phyloP scores from a whole-genome alignment of 805 yeast genomes.

The Wickerhamiella alocasiicola region DNA sequence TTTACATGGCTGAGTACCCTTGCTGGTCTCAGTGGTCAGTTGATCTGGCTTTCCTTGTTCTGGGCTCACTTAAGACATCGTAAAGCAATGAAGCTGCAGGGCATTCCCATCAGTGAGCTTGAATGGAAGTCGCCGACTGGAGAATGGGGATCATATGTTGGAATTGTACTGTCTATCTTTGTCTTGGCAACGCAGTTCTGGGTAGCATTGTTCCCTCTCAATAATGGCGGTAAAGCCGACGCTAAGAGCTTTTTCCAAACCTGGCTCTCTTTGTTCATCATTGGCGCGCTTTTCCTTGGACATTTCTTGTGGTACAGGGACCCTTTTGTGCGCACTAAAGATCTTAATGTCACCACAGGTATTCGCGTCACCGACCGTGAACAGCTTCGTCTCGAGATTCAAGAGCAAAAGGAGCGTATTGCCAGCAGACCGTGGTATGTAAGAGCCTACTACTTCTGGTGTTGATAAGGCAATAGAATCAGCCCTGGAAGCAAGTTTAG shows the following conservation, averaged over 20 bases:
- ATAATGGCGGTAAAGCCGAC: slow-evolving; percentile 27
- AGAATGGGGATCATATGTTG: slow-evolving; percentile 52
- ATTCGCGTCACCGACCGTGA: slow-evolving; percentile 17
- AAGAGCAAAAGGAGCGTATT: slow-evolving; percentile 42
- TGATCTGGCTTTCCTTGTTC: slow-evolving; percentile 70
- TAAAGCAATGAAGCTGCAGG: slow-evolving; percentile 47
- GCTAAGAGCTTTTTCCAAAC: slow-evolving; percentile 38
- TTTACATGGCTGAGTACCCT: slow-evolving; percentile 70
- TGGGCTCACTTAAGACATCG: slow-evolving; percentile 59
- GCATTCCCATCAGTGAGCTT: slow-evolving; percentile 56
- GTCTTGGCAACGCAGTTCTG: slow-evolving; percentile 71
- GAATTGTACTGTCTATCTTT: slow-evolving; percentile 42
- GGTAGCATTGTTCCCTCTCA: slow-evolving; percentile 66
- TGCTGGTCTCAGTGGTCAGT: slow-evolving; percentile 63
- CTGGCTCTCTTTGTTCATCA: slow-evolving; percentile 37
- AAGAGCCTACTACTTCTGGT: slow-evolving; percentile 46
- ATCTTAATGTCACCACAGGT: slow-evolving; percentile 18
- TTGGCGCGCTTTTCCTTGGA: slow-evolving; percentile 9
- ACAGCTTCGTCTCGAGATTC: slow-evolving; percentile 36
- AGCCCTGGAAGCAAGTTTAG: no score
- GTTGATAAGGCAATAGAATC: slow-evolving; percentile 25
- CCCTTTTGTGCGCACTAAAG: slow-evolving; percentile 13
- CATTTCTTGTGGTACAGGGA: slow-evolving; percentile 15
- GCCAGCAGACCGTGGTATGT: slow-evolving; percentile 35
- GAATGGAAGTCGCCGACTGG: slow-evolving; percentile 59